phyloP scores from a whole-genome alignment of 2,329 filamentous ascomycete genomes.

The Fusarium foetens region DNA sequence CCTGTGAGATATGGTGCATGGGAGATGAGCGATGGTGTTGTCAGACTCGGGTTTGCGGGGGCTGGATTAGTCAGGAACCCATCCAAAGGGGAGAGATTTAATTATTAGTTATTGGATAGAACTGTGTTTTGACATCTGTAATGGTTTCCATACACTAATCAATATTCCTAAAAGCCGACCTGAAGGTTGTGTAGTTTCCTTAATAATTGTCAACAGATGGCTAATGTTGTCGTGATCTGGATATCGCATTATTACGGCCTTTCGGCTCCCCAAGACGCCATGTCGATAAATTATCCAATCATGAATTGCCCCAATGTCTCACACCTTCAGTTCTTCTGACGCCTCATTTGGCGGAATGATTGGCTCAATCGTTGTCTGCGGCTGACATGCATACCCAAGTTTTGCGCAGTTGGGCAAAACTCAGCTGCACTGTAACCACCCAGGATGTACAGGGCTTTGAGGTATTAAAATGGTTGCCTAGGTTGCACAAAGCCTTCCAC shows the following conservation, averaged over 20 bases:
- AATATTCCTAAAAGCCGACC: too few relatives aligned
- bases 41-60: slow-evolving; percentile 34
- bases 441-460: too few relatives aligned
- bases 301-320: neutral
- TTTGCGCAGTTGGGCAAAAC: neutral
- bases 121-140: too few relatives aligned
- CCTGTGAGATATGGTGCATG: slow-evolving; percentile 38
- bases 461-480: too few relatives aligned
- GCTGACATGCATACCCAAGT: neutral
- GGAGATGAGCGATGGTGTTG: slow-evolving; percentile 31
- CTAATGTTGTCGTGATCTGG: too few relatives aligned
- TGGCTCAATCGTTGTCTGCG: neutral
- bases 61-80: slow-evolving; percentile 29
- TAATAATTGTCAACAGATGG: too few relatives aligned
- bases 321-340: neutral
- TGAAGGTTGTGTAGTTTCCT: too few relatives aligned
- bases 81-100: slow-evolving; percentile 34
- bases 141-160: too few relatives aligned
- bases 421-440: too few relatives aligned
- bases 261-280: too few relatives aligned
- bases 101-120: slow-evolving; percentile 2
- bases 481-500: too few relatives aligned
- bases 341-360: neutral
- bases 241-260: too few relatives aligned
- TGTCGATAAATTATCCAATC: neutral